These are phyloP conservation scores for Pichia californica DNA, from an alignment of 805 yeast genomes.

Conservation along the genomic window DNA sequence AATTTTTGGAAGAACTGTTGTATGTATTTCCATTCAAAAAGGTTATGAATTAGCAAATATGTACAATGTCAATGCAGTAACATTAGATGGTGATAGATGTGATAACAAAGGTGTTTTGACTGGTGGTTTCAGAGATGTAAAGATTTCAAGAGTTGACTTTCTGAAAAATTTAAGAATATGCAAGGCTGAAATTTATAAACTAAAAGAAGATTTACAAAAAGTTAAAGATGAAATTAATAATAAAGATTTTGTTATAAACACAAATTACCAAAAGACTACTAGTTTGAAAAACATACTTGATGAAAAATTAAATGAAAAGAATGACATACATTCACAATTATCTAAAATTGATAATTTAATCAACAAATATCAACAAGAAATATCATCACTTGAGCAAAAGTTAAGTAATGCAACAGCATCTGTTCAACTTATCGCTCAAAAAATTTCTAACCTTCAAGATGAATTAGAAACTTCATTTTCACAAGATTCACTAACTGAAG, in stretches of 20 bases:
- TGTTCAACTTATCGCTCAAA: conserved; percentile 32
- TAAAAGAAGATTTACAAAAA: conserved; percentile 34
- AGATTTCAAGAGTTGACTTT: conserved; percentile 63
- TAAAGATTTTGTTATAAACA: conserved; percentile 48
- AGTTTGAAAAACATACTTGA: conserved; percentile 37
- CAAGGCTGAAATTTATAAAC: conserved; percentile 38
- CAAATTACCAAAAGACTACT: conserved; percentile 39
- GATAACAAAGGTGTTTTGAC: conserved; percentile 78
- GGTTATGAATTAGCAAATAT: conserved; percentile 63
- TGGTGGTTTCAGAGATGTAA: conserved; percentile 80
- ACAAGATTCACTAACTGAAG: conserved; percentile 37
- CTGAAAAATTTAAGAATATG: conserved; percentile 51
- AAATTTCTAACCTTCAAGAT: conserved; percentile 34
- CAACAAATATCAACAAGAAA: conserved; percentile 38
- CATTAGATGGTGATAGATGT: conserved; percentile 87
- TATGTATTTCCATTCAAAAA: conserved; percentile 59
- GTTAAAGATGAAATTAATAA: conserved; percentile 33
- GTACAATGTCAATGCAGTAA: conserved; percentile 65
- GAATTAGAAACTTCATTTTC: conserved; percentile 54
- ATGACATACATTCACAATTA: conserved; percentile 37
- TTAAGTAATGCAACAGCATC: conserved; percentile 30
- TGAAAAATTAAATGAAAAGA: conserved; percentile 33
- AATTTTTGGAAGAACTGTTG: conserved; percentile 75
- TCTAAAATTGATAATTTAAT: conserved; percentile 37
- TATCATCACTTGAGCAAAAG: conserved; percentile 31